Evolutionary conservation across 805 yeast genomes (phyloP).

Genomic region (Saccharomycopsis amapae): DNA sequence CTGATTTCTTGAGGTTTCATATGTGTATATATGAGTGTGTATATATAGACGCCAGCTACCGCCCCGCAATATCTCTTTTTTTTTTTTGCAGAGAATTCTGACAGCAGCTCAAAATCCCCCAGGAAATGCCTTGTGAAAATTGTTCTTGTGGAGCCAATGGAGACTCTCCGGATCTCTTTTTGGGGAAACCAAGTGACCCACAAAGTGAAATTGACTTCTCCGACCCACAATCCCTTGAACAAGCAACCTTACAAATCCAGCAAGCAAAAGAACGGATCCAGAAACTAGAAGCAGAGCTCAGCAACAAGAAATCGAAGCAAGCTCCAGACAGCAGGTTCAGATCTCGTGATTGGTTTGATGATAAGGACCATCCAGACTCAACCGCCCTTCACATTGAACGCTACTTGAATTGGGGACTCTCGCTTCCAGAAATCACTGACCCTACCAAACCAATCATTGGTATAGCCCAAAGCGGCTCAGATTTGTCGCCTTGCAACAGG

Average conservation of each 20-base stretch:
- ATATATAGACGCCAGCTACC: too few relatives aligned
- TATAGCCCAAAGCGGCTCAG: slow-evolving; percentile 23
- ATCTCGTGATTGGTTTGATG: slow-evolving; percentile 25
- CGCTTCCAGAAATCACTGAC: slow-evolving; percentile 21
- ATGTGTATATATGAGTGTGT: too few relatives aligned
- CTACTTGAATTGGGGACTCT: slow-evolving; percentile 25
- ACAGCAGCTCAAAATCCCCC: too few relatives aligned
- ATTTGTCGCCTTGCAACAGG: slow-evolving; percentile 25
- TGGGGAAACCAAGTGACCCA: too few relatives aligned
- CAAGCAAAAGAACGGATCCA: slow-evolving; percentile 22
- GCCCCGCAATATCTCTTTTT: too few relatives aligned
- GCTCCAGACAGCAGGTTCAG: slow-evolving; percentile 14
- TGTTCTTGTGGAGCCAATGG: slow-evolving; percentile 25
- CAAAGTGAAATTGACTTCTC: slow-evolving; percentile 19
- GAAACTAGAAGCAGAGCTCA: slow-evolving; percentile 9
- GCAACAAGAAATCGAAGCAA: neutral
- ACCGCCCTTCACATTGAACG: slow-evolving; percentile 26
- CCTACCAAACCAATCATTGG: slow-evolving; percentile 21
- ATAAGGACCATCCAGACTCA: slow-evolving; percentile 23
- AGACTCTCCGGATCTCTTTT: neutral
- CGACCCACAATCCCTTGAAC: slow-evolving; percentile 20
- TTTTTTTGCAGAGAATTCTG: too few relatives aligned
- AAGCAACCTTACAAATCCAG: slow-evolving; percentile 15
- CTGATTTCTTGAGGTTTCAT: too few relatives aligned
- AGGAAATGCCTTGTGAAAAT: slow-evolving; percentile 26